phyloP scores from a whole-genome alignment of 176 grass and related monocot species.

The Lolium perenne region DNA sequence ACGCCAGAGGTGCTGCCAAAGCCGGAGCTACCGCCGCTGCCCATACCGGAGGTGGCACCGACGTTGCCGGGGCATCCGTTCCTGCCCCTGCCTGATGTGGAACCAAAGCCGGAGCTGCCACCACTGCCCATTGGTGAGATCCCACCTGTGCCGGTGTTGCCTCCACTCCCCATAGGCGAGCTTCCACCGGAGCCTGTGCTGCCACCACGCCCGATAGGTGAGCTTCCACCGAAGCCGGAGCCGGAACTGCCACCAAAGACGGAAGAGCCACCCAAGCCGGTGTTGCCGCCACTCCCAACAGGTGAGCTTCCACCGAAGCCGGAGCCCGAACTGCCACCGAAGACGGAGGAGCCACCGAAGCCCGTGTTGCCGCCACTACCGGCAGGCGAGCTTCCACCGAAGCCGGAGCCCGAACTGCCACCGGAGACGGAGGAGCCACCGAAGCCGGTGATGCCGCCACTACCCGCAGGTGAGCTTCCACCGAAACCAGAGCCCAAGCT shows the following conservation, averaged over 20 bases:
- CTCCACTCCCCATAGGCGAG: background rate
- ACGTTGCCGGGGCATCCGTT: background rate
- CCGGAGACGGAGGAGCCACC: background rate
- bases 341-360: background rate
- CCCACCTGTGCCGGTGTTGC: background rate
- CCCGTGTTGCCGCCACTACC: background rate
- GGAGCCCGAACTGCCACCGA: background rate
- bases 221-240: background rate
- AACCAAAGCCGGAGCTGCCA: background rate
- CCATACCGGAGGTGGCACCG: background rate
- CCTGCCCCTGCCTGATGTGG: background rate
- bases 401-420: background rate
- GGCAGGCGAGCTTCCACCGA: rapidly evolving
- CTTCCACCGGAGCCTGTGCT: background rate
- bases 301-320: background rate
- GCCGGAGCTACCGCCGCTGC: background rate
- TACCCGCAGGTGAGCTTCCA: background rate
- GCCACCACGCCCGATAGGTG: background rate
- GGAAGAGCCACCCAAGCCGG: background rate
- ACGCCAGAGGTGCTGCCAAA: background rate
- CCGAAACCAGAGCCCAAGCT: background rate
- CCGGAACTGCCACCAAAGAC: background rate
- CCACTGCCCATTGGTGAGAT: background rate
- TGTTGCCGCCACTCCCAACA: background rate
- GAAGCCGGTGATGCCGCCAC: background rate